Evolutionary conservation across 1,284 basidiomycete species (phyloP).

Genomic region (Dichomitus squalens): DNA sequence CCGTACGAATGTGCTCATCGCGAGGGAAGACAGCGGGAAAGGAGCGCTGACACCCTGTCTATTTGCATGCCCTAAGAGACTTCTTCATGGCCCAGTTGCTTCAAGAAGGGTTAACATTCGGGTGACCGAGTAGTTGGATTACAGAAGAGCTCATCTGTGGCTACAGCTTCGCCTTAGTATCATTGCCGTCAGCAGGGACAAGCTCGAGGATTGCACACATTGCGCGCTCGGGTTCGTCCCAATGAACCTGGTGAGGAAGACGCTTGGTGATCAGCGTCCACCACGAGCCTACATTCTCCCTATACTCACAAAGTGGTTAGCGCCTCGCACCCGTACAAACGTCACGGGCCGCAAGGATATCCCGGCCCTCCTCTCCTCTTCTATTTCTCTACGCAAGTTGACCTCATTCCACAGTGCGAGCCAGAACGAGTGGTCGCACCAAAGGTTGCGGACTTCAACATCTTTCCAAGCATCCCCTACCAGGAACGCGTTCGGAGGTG

Average conservation of each 20-base stretch:
- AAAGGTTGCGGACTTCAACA: constrained; percentile 13
- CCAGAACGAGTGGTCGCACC: constrained; percentile 17
- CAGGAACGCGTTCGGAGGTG: not conserved
- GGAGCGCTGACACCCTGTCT: too few species aligned
- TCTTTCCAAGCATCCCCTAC: constrained; percentile 6
- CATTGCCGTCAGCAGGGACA: not conserved
- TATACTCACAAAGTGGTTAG: constrained; percentile 1
- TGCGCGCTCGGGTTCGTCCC: not conserved
- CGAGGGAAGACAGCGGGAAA: too few species aligned
- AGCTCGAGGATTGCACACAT: not conserved
- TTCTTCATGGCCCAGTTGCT: too few species aligned
- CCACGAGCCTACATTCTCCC: not conserved
- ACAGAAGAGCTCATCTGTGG: too few species aligned
- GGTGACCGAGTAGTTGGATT: too few species aligned
- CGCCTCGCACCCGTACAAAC: not conserved
- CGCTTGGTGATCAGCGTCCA: not conserved
- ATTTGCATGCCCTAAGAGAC: too few species aligned
- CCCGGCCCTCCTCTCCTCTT: not conserved
- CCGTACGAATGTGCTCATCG: too few species aligned
- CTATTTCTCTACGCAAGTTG: not conserved
- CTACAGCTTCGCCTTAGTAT: not conserved
- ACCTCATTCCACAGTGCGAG: not conserved
- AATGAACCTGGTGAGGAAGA: not conserved
- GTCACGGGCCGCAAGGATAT: not conserved
- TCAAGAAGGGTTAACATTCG: too few species aligned